phyloP scores from a whole-genome alignment of 2,329 filamentous ascomycete genomes.

The Pyricularia pennisetigena region DNA sequence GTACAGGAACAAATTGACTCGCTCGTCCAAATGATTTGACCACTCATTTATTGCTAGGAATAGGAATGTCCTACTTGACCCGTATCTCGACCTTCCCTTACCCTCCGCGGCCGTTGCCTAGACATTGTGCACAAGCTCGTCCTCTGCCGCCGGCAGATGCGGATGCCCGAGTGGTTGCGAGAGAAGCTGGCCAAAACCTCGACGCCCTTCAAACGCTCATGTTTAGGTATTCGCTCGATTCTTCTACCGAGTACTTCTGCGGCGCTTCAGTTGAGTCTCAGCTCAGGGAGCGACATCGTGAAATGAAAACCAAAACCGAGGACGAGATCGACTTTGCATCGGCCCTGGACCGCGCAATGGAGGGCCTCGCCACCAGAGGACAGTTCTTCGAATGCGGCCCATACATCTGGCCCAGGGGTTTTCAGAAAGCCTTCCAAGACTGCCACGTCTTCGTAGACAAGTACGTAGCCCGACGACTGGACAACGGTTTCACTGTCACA shows the following conservation, averaged over 20 bases:
- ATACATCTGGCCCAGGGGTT: slow-evolving; percentile 4
- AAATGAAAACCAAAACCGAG: not conserved
- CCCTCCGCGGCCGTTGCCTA: not conserved
- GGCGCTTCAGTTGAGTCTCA: slow-evolving; percentile 36
- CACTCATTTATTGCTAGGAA: no score
- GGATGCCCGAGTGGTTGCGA: not conserved
- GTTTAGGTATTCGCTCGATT: slow-evolving; percentile 38
- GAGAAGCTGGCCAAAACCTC: not conserved
- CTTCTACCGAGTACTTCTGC: slow-evolving; percentile 48
- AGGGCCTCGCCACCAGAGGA: slow-evolving; percentile 21
- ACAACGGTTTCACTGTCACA: not conserved
- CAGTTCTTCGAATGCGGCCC: slow-evolving; percentile 21
- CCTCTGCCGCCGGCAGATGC: not conserved
- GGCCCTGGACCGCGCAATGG: slow-evolving; percentile 23
- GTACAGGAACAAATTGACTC: no score
- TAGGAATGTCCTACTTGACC: no score
- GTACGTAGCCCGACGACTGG: not conserved
- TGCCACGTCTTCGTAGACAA: slow-evolving; percentile 6
- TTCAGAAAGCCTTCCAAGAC: slow-evolving; percentile 6
- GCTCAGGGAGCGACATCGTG: not conserved
- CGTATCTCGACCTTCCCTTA: not conserved
- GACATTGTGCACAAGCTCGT: not conserved
- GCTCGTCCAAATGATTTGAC: no score
- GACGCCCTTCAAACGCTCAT: slow-evolving; percentile 29
- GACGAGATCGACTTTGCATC: slow-evolving; percentile 16